phyloP scores from a whole-genome alignment of 495 filamentous ascomycete genomes.

The Hypoxylon intermedium region DNA sequence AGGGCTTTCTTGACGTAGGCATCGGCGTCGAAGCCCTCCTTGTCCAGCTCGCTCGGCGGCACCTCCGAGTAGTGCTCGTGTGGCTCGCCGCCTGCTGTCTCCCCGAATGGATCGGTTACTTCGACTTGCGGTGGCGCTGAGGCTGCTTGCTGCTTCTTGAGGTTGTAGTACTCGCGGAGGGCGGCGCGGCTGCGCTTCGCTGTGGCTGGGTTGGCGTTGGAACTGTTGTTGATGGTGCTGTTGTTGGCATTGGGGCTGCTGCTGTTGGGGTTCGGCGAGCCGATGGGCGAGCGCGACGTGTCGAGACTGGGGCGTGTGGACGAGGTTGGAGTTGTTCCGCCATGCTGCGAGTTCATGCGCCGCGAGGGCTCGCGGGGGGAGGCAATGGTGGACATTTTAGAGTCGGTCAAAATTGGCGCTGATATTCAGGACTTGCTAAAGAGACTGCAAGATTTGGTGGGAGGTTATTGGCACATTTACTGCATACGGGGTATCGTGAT shows the following conservation, averaged over 20 bases:
- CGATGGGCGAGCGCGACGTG: slow-evolving; percentile 57
- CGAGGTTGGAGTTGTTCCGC: slow-evolving; percentile 65
- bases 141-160: slow-evolving; percentile 59
- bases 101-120: slow-evolving; percentile 45
- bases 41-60: slow-evolving; percentile 61
- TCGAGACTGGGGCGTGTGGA: slow-evolving; percentile 80
- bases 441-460: neutral
- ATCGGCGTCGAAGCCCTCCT: slow-evolving; percentile 60
- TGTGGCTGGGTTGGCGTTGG: slow-evolving; percentile 53
- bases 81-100: slow-evolving; percentile 15
- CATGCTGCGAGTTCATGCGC: slow-evolving; percentile 48
- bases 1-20: slow-evolving; percentile 71
- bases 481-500: neutral
- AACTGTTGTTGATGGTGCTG: slow-evolving; percentile 56
- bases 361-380: slow-evolving; percentile 67
- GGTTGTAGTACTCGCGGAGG: slow-evolving; percentile 91
- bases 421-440: neutral
- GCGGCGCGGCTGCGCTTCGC: slow-evolving; percentile 68
- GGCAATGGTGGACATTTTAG: slow-evolving; percentile 78
- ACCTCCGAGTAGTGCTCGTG: slow-evolving; percentile 44
- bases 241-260: slow-evolving; percentile 59
- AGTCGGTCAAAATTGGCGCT: neutral
- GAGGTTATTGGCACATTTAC: neutral
- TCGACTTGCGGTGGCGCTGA: slow-evolving; percentile 48
- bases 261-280: slow-evolving; percentile 60